These are phyloP conservation scores for Curvularia hawaiiensis DNA, from an alignment of 2,329 filamentous ascomycete genomes.

Conservation along the genomic window DNA sequence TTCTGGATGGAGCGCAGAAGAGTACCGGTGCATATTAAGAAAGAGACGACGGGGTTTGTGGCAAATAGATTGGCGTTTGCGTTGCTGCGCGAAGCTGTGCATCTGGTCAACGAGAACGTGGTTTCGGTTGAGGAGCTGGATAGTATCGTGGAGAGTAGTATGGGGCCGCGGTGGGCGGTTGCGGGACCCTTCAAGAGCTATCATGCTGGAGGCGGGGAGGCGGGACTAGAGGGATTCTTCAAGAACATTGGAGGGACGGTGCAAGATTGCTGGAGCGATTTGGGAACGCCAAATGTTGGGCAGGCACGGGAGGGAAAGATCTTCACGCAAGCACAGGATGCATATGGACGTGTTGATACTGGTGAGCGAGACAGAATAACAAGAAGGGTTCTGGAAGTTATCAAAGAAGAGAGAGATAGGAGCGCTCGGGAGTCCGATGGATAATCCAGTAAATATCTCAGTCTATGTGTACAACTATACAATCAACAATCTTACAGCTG, in stretches of 20 bases:
- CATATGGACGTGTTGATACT: constrained; percentile 54
- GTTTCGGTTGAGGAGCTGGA: constrained; percentile 60
- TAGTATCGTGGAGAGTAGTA: constrained; percentile 47
- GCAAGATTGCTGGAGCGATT: constrained; percentile 59
- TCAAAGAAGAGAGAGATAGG: constrained; percentile 36
- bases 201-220: constrained; percentile 62
- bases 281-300: constrained; percentile 51
- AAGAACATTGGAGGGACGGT: constrained; percentile 62
- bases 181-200: constrained; percentile 64
- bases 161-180: constrained; percentile 34
- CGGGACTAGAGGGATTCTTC: constrained; percentile 59
- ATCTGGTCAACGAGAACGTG: constrained; percentile 59
- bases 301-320: constrained; percentile 55
- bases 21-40: constrained; percentile 57
- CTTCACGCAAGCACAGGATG: constrained; percentile 52
- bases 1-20: constrained; percentile 54
- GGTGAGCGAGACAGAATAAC: constrained; percentile 50
- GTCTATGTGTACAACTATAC: not conserved
- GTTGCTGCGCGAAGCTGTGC: constrained; percentile 60
- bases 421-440: not conserved
- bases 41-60: constrained; percentile 62
- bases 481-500: not conserved
- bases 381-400: constrained; percentile 48
- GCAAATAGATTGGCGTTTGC: constrained; percentile 64
- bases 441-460: not conserved